phyloP scores from a whole-genome alignment of 139 green algal species.

The Chlamydomonas sp. region DNA sequence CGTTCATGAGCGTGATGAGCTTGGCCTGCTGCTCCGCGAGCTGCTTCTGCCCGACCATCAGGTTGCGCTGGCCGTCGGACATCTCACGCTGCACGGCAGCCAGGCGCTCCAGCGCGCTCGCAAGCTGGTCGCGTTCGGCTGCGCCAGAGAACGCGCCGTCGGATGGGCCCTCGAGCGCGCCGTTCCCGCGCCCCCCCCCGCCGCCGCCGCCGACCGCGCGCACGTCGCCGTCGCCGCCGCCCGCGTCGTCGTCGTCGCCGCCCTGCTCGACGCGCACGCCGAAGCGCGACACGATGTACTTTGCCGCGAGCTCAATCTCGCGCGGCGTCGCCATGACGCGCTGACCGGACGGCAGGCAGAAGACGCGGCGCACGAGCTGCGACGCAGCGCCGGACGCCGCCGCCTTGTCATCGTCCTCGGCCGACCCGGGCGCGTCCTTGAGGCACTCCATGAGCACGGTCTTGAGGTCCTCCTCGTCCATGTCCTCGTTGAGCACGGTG shows the following conservation, averaged over 20 bases:
- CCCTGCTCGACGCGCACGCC: conserved; percentile 34
- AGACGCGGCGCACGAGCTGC: not conserved
- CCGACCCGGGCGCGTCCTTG: conserved; percentile 29
- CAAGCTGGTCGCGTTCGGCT: conserved; percentile 54
- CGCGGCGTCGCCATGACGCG: conserved; percentile 18
- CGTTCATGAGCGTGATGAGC: conserved; percentile 44
- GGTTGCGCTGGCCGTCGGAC: conserved; percentile 55
- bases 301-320: conserved; percentile 31
- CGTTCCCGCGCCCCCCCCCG: not conserved
- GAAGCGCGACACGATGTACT: conserved; percentile 47
- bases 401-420: conserved; percentile 16
- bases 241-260: conserved; percentile 21
- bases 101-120: conserved; percentile 52
- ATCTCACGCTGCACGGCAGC: conserved; percentile 63
- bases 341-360: conserved; percentile 14
- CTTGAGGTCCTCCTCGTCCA: conserved; percentile 50
- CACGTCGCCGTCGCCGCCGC: conserved; percentile 10
- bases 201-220: not conserved
- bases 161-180: not conserved
- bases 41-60: conserved; percentile 63
- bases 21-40: conserved; percentile 62
- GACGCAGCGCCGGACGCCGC: conserved; percentile 3
- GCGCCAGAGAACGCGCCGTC: conserved; percentile 32
- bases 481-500: conserved; percentile 48
- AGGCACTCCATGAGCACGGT: conserved; percentile 50